Percentiles rank a stretch among this genome's conserved stretches.
Evolutionary conservation across 2,329 filamentous ascomycete species (phyloP).

Genomic region (Coniochaeta sp.): DNA sequence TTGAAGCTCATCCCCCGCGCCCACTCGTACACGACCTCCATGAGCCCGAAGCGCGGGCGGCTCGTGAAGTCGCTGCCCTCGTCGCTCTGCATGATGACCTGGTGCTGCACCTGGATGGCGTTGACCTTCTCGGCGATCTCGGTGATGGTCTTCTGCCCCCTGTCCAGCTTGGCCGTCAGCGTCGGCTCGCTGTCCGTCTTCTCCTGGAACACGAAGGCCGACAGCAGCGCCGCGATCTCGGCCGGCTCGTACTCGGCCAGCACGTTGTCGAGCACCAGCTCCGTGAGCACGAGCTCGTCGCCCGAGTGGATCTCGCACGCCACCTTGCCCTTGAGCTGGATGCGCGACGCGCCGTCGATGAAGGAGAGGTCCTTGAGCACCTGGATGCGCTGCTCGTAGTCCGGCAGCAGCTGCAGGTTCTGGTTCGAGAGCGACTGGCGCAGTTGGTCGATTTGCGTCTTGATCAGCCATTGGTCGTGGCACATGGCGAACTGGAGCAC

Average conservation of each 20-base stretch:
- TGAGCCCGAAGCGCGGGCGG: slow-evolving; percentile 81
- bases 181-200: slow-evolving; percentile 80
- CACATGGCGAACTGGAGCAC: slow-evolving; percentile 86
- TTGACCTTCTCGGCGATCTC: slow-evolving; percentile 91
- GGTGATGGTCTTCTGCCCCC: slow-evolving; percentile 78
- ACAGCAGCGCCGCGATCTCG: slow-evolving; percentile 90
- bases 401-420: slow-evolving; percentile 88
- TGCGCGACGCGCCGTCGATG: slow-evolving; percentile 77
- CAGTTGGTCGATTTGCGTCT: slow-evolving; percentile 83
- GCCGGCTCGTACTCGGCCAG: slow-evolving; percentile 92
- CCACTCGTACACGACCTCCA: slow-evolving; percentile 99
- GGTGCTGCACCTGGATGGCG: slow-evolving; percentile 77
- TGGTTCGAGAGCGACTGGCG: slow-evolving; percentile 90
- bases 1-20: slow-evolving; percentile 97
- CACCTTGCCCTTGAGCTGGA: slow-evolving; percentile 95
- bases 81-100: slow-evolving; percentile 85
- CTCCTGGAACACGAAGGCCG: slow-evolving; percentile 95
- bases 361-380: slow-evolving; percentile 90
- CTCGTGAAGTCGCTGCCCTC: slow-evolving; percentile 90
- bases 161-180: slow-evolving; percentile 73
- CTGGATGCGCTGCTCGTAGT: slow-evolving; percentile 91
- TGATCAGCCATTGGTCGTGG: slow-evolving; percentile 93
- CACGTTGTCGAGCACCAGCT: slow-evolving; percentile 93
- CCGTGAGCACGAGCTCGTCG: slow-evolving; percentile 91
- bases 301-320: slow-evolving; percentile 97